phyloP scores from a whole-genome alignment of 2,329 filamentous ascomycete genomes.

The Colletotrichum paranaense region DNA sequence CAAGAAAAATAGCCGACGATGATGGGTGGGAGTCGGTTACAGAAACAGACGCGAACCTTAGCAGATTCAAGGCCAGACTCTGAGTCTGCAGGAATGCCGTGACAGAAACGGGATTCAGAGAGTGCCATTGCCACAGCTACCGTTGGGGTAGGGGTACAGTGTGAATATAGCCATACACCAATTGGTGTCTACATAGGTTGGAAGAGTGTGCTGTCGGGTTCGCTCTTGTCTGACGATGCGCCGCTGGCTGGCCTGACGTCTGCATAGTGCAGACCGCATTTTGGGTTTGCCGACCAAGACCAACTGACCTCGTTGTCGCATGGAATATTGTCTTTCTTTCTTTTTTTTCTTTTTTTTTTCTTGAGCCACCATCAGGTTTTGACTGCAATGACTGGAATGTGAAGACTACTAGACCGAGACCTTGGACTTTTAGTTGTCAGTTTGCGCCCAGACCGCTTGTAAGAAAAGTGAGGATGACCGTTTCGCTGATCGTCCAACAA shows the following conservation, averaged over 20 bases:
- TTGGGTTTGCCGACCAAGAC: background rate
- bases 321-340: background rate
- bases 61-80: background rate
- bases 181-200: background rate
- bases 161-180: background rate
- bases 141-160: background rate
- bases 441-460: background rate
- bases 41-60: slow-evolving; percentile 1
- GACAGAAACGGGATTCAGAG: background rate
- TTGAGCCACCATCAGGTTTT: background rate
- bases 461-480: slow-evolving; percentile 1
- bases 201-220: background rate
- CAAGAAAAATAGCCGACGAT: slow-evolving; percentile 1
- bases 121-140: background rate
- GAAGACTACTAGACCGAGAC: background rate
- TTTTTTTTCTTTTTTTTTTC: background rate
- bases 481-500: background rate
- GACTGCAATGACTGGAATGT: background rate
- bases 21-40: slow-evolving; percentile 1
- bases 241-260: slow-evolving; percentile 1
- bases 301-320: background rate
- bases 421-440: background rate
- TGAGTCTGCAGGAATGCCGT: background rate
- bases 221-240: slow-evolving; percentile 13
- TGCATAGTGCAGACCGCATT: slow-evolving; percentile 18